These are phyloP conservation scores for Diplotaxis tenuifolia DNA, from an alignment of 345 rosid species.

Conservation along the genomic window DNA sequence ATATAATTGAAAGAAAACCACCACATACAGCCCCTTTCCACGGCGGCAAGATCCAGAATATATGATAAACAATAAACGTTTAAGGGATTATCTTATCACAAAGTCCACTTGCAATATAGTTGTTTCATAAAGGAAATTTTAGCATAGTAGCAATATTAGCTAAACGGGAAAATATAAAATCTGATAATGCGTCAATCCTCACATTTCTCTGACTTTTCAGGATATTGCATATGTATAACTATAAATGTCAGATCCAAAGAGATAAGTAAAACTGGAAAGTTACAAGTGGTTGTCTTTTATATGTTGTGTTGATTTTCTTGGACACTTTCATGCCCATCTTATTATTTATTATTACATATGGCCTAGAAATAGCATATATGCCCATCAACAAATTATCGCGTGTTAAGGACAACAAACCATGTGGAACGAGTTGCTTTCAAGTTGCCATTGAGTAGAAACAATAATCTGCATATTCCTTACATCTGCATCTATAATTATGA, in stretches of 20 bases:
- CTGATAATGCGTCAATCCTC: constrained; percentile 7
- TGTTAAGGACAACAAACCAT: constrained; percentile 9
- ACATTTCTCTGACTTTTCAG: not conserved
- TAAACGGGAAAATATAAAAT: not conserved
- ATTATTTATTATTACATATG: constrained; percentile 8
- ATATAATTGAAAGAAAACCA: not conserved
- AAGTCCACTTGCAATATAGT: constrained; percentile 5
- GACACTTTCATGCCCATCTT: constrained; percentile 13
- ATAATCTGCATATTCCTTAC: not conserved
- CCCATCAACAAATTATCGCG: constrained; percentile 3
- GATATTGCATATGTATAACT: not conserved
- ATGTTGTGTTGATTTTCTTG: not conserved
- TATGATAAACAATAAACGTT: not conserved
- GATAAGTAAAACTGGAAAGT: not conserved
- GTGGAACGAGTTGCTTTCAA: constrained; percentile 26
- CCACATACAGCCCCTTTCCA: not conserved
- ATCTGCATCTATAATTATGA: not conserved
- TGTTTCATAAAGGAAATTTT: not conserved
- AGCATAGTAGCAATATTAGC: not conserved
- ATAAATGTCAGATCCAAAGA: not conserved
- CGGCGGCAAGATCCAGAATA: not conserved
- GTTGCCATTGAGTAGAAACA: not conserved
- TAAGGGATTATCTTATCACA: not conserved
- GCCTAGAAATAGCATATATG: constrained; percentile 11
- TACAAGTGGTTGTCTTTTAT: constrained; percentile 7